Evolutionary conservation across 2,329 filamentous ascomycete genomes (phyloP).

Genomic region (Claviceps monticola): DNA sequence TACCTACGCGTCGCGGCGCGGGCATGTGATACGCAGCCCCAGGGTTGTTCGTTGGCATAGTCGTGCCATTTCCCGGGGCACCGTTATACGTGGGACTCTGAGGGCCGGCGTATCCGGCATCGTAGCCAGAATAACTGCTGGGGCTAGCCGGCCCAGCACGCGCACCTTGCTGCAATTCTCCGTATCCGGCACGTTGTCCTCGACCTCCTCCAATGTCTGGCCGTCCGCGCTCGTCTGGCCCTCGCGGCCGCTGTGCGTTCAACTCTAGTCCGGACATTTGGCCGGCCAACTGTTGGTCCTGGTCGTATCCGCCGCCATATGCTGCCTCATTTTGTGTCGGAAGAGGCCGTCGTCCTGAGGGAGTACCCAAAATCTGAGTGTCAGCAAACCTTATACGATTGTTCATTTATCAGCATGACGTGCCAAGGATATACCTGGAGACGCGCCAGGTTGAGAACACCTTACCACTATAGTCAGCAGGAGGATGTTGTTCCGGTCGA

Average conservation of each 20-base stretch:
- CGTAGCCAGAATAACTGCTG: slow-evolving; percentile 14
- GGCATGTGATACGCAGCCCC: slow-evolving; percentile 24
- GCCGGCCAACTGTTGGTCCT: slow-evolving; percentile 18
- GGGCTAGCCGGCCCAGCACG: slow-evolving; percentile 14
- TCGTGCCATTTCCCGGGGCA: slow-evolving; percentile 44
- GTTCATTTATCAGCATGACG: background rate
- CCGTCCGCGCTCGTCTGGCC: slow-evolving; percentile 14
- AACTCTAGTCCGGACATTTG: slow-evolving; percentile 24
- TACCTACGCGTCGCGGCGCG: slow-evolving; percentile 26
- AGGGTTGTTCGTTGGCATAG: slow-evolving; percentile 40
- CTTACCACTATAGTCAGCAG: slow-evolving; percentile 5
- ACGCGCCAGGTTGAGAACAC: background rate
- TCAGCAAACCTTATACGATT: background rate
- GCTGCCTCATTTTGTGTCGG: slow-evolving; percentile 10
- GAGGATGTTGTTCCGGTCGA: slow-evolving; percentile 3
- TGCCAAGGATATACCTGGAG: background rate
- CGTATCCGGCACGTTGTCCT: slow-evolving; percentile 16
- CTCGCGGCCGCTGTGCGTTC: slow-evolving; percentile 15
- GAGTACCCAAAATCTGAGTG: slow-evolving; percentile 6
- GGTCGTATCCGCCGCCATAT: slow-evolving; percentile 12
- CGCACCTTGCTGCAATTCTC: slow-evolving; percentile 13
- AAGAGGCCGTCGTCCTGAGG: slow-evolving; percentile 10
- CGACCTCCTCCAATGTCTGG: slow-evolving; percentile 12
- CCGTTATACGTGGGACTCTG: slow-evolving; percentile 22
- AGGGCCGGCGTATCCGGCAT: slow-evolving; percentile 14